Percentiles rank a stretch among this genome's conserved stretches.
Conservation (phyloP, 257 asterid species). For the Solanum chilense region DNA sequence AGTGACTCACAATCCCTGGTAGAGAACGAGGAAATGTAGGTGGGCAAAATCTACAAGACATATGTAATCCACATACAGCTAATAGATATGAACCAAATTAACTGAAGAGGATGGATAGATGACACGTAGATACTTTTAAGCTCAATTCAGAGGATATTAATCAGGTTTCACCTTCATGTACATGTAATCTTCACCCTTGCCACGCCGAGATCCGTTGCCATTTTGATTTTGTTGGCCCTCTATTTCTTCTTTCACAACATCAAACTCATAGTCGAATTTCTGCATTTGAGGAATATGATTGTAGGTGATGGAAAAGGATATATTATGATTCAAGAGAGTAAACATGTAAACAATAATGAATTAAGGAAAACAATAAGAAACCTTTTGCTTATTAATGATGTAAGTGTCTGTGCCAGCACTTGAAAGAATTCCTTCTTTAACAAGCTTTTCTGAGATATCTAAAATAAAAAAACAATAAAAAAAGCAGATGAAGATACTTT, state of each 20-base stretch:
- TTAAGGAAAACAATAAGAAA: conserved; percentile 5
- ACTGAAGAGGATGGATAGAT: neutral
- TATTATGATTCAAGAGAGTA: neutral
- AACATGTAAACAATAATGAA: neutral
- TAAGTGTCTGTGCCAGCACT: conserved; percentile 48
- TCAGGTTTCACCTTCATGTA: conserved; percentile 63
- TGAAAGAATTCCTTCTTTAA: conserved; percentile 47
- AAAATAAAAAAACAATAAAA: neutral
- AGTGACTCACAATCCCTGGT: neutral
- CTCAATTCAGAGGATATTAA: neutral
- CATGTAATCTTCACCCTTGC: conserved; percentile 34
- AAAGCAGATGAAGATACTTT: neutral
- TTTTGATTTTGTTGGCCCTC: conserved; percentile 14
- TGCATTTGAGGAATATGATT: conserved; percentile 7
- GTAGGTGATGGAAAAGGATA: neutral
- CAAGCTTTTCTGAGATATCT: conserved; percentile 75
- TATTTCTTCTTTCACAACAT: conserved; percentile 71
- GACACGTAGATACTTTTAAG: neutral
- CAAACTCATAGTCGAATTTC: conserved; percentile 62
- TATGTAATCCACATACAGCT: neutral
- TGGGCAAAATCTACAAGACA: neutral
- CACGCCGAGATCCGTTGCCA: conserved; percentile 21
- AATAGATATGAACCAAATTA: neutral
- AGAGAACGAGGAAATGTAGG: neutral
- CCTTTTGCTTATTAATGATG: conserved; percentile 53